Conservation (phyloP, 352 stramenopile genomes). For the Globisporangium nagaii region DNA sequence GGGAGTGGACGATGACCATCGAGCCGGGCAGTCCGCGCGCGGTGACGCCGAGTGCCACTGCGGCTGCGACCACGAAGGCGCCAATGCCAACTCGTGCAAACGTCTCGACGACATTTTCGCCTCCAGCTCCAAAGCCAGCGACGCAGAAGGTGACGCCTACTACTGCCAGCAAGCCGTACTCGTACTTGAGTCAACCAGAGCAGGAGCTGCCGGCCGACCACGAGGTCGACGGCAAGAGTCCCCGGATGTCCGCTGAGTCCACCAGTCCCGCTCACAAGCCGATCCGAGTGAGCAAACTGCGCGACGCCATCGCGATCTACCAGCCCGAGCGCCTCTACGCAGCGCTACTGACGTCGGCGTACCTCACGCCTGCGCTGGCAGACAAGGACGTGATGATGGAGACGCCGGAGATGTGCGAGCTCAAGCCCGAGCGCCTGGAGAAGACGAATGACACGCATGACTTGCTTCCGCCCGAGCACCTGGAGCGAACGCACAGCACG, state of each 20-base stretch:
- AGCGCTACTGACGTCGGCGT: neutral
- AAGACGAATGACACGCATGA: too few species aligned
- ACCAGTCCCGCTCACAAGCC: neutral
- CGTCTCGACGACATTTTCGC: too few species aligned
- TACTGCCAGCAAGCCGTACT: too few species aligned
- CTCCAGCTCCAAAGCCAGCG: too few species aligned
- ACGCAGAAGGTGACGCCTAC: too few species aligned
- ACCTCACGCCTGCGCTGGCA: neutral
- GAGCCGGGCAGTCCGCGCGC: neutral
- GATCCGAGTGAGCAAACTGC: neutral
- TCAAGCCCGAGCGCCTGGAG: neutral
- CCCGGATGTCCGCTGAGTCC: too few species aligned
- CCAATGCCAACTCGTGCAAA: too few species aligned
- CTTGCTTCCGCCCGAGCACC: too few species aligned
- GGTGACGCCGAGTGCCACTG: neutral
- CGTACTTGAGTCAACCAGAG: too few species aligned
- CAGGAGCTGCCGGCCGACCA: neutral
- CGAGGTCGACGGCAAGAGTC: neutral
- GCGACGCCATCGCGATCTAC: neutral
- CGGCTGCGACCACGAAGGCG: too few species aligned
- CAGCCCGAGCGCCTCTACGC: neutral
- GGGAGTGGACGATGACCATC: constrained; percentile 6
- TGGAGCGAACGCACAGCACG: neutral
- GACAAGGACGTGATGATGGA: constrained; percentile 35
- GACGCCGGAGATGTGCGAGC: neutral